phyloP scores from a whole-genome alignment of 169 alveolate species.

The Neospora caninum region DNA sequence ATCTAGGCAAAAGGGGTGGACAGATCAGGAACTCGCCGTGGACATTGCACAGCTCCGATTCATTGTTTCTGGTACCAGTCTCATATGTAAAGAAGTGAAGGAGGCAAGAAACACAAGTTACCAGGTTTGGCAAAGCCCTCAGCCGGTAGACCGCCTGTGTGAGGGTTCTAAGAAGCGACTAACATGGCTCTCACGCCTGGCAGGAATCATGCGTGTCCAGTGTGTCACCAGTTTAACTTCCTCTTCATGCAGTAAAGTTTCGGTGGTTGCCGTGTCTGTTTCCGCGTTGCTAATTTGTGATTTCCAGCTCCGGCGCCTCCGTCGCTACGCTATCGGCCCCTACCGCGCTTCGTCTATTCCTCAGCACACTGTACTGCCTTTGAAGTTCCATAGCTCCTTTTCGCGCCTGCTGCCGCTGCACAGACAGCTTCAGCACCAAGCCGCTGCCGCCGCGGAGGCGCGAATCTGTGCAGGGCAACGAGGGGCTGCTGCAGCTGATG shows the following conservation, averaged over 20 bases:
- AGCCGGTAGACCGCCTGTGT: neutral
- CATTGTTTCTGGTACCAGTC: no score
- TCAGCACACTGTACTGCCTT: conserved; percentile 13
- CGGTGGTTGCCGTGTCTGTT: no score
- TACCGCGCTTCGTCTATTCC: neutral
- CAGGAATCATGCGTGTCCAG: no score
- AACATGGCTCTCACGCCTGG: no score
- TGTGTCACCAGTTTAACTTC: no score
- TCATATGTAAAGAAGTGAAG: no score
- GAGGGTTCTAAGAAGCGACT: neutral
- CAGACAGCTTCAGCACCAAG: conserved; percentile 3
- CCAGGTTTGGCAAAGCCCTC: neutral
- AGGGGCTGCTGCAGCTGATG: conserved; percentile 36
- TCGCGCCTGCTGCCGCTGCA: conserved; percentile 20
- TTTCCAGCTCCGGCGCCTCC: conserved; percentile 16
- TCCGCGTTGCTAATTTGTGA: neutral
- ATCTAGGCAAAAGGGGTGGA: no score
- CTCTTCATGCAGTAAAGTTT: no score
- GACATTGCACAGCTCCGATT: no score
- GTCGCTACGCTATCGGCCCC: conserved; percentile 43
- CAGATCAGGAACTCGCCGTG: no score
- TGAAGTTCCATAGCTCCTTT: neutral
- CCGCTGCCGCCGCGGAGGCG: conserved; percentile 42
- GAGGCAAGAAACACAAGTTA: no score
- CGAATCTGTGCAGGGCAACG: neutral